Conservation (phyloP, 2,329 filamentous ascomycete species). For the Myriosclerotinia duriaeana region DNA sequence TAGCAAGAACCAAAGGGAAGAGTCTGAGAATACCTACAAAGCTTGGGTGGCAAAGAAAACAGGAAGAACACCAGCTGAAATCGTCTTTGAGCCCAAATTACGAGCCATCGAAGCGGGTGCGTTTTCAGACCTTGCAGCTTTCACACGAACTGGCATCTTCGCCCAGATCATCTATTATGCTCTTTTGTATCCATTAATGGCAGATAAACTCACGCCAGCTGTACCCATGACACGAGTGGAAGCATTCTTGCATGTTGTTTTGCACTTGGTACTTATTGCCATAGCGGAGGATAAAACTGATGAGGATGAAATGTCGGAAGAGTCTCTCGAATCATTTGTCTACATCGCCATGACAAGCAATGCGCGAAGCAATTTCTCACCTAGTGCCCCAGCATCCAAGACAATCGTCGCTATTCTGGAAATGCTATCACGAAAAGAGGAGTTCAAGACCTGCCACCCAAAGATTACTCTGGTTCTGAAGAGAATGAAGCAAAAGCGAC, state of each 20-base stretch:
- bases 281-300: slow-evolving; percentile 74
- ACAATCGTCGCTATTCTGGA: slow-evolving; percentile 66
- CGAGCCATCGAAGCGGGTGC: slow-evolving; percentile 72
- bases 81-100: slow-evolving; percentile 88
- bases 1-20: slow-evolving; percentile 93
- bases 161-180: slow-evolving; percentile 88
- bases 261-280: slow-evolving; percentile 84
- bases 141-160: slow-evolving; percentile 83
- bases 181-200: slow-evolving; percentile 75
- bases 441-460: slow-evolving; percentile 77
- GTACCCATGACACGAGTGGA: slow-evolving; percentile 83
- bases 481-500: slow-evolving; percentile 80
- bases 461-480: slow-evolving; percentile 83
- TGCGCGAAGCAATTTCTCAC: slow-evolving; percentile 61
- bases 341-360: slow-evolving; percentile 65
- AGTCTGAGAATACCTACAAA: slow-evolving; percentile 86
- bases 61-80: slow-evolving; percentile 74
- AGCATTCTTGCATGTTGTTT: slow-evolving; percentile 84
- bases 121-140: slow-evolving; percentile 73
- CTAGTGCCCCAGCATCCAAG: slow-evolving; percentile 55
- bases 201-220: slow-evolving; percentile 65
- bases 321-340: slow-evolving; percentile 65
- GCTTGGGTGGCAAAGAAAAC: slow-evolving; percentile 84
- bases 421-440: slow-evolving; percentile 63
- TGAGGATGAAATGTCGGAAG: slow-evolving; percentile 51